Percentiles rank a stretch among this genome's conserved stretches.
phyloP scores from a whole-genome alignment of 2,329 filamentous ascomycete species.

The Fusarium sp. region DNA sequence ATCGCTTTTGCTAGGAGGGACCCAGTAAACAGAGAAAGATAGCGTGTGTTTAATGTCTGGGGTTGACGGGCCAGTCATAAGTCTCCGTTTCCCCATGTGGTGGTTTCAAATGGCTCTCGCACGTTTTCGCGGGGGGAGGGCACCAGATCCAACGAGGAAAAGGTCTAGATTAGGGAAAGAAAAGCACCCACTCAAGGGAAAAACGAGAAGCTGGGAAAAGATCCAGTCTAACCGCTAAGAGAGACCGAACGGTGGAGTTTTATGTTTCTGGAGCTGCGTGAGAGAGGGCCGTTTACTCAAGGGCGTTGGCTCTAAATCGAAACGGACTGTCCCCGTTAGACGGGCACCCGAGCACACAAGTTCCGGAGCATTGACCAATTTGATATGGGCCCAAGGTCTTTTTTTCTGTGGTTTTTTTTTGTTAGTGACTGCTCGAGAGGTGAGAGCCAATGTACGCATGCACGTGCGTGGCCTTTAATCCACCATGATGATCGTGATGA shows the following conservation, averaged over 20 bases:
- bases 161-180: conserved; percentile 17
- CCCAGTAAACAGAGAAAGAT: not conserved
- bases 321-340: not conserved
- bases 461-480: conserved; percentile 7
- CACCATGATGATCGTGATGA: too few species aligned
- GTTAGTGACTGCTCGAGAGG: not conserved
- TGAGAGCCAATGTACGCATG: not conserved
- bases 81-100: conserved; percentile 36
- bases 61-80: conserved; percentile 30
- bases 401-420: not conserved
- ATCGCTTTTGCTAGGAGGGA: not conserved
- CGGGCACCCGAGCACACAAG: not conserved
- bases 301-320: not conserved
- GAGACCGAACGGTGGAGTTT: conserved; percentile 36
- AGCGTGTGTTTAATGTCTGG: not conserved
- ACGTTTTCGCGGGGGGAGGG: conserved; percentile 19
- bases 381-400: not conserved
- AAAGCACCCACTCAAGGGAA: not conserved
- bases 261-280: too few species aligned
- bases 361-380: not conserved
- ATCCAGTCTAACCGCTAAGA: conserved; percentile 18
- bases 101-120: conserved; percentile 25
- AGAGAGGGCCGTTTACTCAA: not conserved
- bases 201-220: not conserved
- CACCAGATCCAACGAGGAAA: conserved; percentile 4